phyloP scores from a whole-genome alignment of 2,329 filamentous ascomycete genomes.

The Samsoniella hepiali region DNA sequence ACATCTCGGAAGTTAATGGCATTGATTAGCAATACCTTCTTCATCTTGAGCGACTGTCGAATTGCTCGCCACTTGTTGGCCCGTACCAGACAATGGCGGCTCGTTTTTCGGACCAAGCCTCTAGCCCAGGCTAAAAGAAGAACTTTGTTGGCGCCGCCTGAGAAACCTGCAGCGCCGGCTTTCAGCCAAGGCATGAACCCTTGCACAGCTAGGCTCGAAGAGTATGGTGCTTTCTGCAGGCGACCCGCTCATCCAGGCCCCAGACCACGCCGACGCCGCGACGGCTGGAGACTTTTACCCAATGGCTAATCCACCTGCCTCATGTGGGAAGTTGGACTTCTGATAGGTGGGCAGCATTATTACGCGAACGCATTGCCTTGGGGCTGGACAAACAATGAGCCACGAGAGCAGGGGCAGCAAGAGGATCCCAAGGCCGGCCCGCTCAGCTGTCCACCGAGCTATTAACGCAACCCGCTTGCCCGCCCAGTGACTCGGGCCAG shows the following conservation, averaged over 20 bases:
- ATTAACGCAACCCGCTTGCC: neutral
- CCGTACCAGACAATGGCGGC: neutral
- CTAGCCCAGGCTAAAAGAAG: neutral
- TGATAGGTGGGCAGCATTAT: conserved; percentile 28
- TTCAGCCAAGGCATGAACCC: conserved; percentile 10
- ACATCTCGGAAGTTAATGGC: neutral
- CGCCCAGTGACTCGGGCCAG: conserved; percentile 10
- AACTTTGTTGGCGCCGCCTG: conserved; percentile 2
- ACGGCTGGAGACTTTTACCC: conserved; percentile 7
- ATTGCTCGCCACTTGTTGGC: neutral
- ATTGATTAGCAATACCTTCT: neutral
- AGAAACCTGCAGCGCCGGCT: neutral
- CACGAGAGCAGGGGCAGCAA: neutral
- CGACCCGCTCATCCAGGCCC: conserved; percentile 20
- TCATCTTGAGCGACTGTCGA: neutral
- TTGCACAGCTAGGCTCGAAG: conserved; percentile 12
- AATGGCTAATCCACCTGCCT: conserved; percentile 25
- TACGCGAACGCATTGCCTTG: conserved; percentile 6
- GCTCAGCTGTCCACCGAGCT: conserved; percentile 17
- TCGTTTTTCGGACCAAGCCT: neutral
- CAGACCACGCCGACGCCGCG: conserved; percentile 5
- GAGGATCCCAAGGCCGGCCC: neutral
- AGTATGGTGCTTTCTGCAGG: conserved; percentile 18
- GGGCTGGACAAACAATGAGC: neutral
- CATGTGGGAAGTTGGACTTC: conserved; percentile 26